A percentile compares a stretch with the other conserved stretches of the same genome.
These are phyloP conservation scores for Colletotrichum spinosum DNA, from an alignment of 2,329 filamentous ascomycete genomes.

Conservation along the genomic window DNA sequence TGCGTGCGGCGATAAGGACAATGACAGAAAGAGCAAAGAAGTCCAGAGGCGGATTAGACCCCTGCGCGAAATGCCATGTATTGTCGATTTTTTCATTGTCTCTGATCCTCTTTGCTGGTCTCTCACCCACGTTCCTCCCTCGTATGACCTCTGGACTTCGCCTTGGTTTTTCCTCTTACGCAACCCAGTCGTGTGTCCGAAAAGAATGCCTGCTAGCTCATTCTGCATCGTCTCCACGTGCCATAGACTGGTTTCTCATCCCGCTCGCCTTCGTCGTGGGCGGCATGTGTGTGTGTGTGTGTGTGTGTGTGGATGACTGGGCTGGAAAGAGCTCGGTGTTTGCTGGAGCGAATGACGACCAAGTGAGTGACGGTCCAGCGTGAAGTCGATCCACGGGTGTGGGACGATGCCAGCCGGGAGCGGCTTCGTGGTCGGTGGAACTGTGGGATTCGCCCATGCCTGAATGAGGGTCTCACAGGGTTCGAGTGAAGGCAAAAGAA, in stretches of 20 bases:
- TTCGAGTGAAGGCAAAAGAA: constrained; percentile 12
- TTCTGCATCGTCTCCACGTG: constrained; percentile 13
- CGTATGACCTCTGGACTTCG: too few species aligned
- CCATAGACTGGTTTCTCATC: neutral
- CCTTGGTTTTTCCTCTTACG: neutral
- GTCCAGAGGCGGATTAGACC: neutral
- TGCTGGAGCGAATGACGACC: too few species aligned
- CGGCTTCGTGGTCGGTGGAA: neutral
- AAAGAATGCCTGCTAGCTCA: neutral
- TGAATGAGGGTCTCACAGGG: too few species aligned
- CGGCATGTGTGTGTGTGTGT: too few species aligned
- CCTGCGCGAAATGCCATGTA: constrained; percentile 6
- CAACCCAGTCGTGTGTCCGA: constrained; percentile 18
- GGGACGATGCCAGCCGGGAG: too few species aligned
- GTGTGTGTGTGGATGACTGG: too few species aligned
- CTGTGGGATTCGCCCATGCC: too few species aligned
- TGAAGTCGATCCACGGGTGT: neutral
- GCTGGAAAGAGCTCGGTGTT: too few species aligned
- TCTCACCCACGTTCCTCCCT: too few species aligned
- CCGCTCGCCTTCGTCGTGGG: too few species aligned
- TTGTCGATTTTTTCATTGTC: neutral
- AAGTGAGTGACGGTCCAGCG: too few species aligned
- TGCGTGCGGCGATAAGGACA: neutral
- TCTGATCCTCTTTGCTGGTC: neutral
- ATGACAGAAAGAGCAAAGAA: neutral